phyloP scores from a whole-genome alignment of 1,139 yeast genomes.

The Suhomyces yuchorum region DNA sequence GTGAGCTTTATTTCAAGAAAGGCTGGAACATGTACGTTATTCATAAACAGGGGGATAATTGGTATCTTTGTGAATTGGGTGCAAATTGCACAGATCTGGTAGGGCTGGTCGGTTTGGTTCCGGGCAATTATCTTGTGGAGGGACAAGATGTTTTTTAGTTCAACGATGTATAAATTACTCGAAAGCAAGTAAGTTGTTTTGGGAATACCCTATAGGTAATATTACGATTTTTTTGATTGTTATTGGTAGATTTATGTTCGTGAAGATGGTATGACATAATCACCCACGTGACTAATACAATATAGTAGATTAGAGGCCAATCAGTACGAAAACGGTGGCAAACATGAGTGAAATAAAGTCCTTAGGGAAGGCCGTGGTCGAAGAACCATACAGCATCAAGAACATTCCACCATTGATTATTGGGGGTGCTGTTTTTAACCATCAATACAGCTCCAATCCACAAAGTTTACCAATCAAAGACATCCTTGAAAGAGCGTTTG shows the following conservation, averaged over 20 bases:
- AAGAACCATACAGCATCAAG: conserved; percentile 27
- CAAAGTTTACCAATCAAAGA: conserved; percentile 55
- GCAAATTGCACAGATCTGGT: conserved; percentile 47
- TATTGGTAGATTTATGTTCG: background rate
- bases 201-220: background rate
- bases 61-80: conserved; percentile 84
- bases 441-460: conserved; percentile 74
- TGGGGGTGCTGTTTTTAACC: conserved; percentile 87
- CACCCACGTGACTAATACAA: background rate
- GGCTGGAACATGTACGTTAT: conserved; percentile 73
- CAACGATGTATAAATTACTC: background rate
- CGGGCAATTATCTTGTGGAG: conserved; percentile 65
- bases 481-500: conserved; percentile 62
- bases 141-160: conserved; percentile 17
- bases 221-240: background rate
- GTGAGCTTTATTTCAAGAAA: conserved; percentile 72
- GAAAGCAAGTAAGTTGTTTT: background rate
- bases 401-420: conserved; percentile 63
- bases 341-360: conserved; percentile 4
- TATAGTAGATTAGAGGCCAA: no score
- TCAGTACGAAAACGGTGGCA: background rate
- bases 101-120: conserved; percentile 72
- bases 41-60: conserved; percentile 81
- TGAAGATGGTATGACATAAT: no score
- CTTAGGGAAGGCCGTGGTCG: conserved; percentile 15